Conservation (phyloP, 768 basidiomycete genomes). For the Clitopilus passeckerianus region DNA sequence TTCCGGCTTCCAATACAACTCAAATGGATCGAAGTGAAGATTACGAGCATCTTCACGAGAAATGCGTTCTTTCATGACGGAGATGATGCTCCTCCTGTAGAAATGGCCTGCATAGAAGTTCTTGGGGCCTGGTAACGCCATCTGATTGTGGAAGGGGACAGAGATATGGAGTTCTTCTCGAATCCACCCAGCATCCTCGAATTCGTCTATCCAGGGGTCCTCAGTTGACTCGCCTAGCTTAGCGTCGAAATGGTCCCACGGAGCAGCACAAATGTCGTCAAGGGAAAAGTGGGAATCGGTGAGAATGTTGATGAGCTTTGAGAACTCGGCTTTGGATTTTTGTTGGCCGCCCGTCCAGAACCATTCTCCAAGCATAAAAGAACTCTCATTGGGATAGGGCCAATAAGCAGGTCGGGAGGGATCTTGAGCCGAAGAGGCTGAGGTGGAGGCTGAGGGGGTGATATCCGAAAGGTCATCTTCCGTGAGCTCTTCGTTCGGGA, state of each 20-base stretch:
- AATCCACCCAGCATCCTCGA: constrained; percentile 13
- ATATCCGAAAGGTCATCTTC: neutral
- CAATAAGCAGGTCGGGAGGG: neutral
- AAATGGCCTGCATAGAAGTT: constrained; percentile 5
- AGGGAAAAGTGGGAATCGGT: neutral
- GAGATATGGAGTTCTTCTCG: constrained; percentile 1
- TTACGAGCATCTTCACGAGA: neutral
- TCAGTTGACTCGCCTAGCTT: constrained; percentile 1
- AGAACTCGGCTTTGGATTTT: constrained; percentile 5
- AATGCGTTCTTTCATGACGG: constrained; percentile 10
- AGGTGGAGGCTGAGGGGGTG: neutral
- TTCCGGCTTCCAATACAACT: constrained; percentile 9
- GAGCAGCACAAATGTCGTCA: constrained; percentile 6
- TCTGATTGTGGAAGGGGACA: constrained; percentile 6
- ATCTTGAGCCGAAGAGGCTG: no score
- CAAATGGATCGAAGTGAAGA: constrained; percentile 16
- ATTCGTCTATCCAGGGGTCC: neutral
- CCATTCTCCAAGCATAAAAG: constrained; percentile 8
- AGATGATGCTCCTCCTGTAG: constrained; percentile 11
- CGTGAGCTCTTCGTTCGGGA: neutral
- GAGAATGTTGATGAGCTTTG: constrained; percentile 6
- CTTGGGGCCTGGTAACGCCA: constrained; percentile 1
- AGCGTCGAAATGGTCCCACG: constrained; percentile 8
- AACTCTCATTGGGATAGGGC: constrained; percentile 8
- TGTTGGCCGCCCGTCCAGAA: constrained; percentile 2